phyloP scores from a whole-genome alignment of 306 rosid species.

The Quercus berberidifolia region DNA sequence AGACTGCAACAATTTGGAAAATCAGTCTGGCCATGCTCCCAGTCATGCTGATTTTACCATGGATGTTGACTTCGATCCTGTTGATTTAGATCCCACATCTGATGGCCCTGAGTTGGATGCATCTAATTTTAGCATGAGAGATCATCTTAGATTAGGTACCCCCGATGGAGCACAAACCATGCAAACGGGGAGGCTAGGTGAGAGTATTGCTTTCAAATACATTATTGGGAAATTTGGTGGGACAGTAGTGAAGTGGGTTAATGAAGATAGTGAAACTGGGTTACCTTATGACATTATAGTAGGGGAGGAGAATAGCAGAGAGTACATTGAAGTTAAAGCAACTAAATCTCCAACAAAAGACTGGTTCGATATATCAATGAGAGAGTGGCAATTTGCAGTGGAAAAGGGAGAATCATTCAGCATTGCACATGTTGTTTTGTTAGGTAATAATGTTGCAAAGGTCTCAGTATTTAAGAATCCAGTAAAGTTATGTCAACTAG shows the following conservation, averaged over 20 bases:
- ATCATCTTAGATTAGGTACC: constrained; percentile 48
- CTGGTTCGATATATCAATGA: constrained; percentile 71
- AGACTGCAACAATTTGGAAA: constrained; percentile 32
- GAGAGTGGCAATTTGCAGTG: constrained; percentile 80
- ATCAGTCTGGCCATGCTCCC: constrained; percentile 21
- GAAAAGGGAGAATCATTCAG: constrained; percentile 72
- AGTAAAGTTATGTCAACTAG: constrained; percentile 54
- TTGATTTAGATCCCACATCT: constrained; percentile 22
- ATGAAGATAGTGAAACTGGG: constrained; percentile 65
- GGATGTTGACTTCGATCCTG: constrained; percentile 20
- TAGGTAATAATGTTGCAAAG: constrained; percentile 40
- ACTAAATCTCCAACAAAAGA: constrained; percentile 72
- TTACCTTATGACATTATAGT: constrained; percentile 66
- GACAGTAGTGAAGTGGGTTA: constrained; percentile 65
- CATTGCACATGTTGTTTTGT: constrained; percentile 61
- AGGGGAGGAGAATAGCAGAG: constrained; percentile 34
- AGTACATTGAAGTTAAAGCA: constrained; percentile 84
- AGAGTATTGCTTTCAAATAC: constrained; percentile 62
- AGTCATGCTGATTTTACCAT: constrained; percentile 18
- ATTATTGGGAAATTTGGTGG: constrained; percentile 42
- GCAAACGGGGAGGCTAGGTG: constrained; percentile 70
- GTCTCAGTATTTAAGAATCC: constrained; percentile 68
- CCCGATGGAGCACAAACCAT: constrained; percentile 42
- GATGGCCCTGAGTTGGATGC: constrained; percentile 11
- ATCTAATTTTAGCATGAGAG: constrained; percentile 30